phyloP scores from a whole-genome alignment of 2,329 filamentous ascomycete species.

The Cladosporium sp. region DNA sequence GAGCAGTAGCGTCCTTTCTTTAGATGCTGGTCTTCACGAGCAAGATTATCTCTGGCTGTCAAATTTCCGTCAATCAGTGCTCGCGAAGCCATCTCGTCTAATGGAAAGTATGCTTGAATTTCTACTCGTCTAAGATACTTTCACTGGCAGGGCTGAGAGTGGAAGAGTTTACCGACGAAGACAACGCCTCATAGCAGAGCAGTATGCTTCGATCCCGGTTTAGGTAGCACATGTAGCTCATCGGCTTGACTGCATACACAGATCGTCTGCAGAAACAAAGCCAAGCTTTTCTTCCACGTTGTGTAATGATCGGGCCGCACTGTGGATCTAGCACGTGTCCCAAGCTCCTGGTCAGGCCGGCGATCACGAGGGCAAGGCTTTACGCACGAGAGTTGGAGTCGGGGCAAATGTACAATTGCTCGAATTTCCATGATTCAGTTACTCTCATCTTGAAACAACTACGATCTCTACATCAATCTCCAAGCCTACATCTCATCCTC shows the following conservation, averaged over 20 bases:
- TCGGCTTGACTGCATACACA: neutral
- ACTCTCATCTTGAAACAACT: too few relatives aligned
- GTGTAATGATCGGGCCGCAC: neutral
- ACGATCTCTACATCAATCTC: neutral
- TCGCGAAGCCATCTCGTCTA: neutral
- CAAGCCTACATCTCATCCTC: neutral
- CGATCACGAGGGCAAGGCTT: neutral
- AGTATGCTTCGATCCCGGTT: neutral
- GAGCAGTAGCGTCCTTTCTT: neutral
- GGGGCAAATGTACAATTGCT: neutral
- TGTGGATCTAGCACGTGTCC: slow-evolving; percentile 1
- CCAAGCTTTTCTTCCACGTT: slow-evolving; percentile 5
- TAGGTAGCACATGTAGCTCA: too few relatives aligned
- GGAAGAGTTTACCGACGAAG: neutral
- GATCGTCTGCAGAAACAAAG: neutral
- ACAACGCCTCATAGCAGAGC: neutral
- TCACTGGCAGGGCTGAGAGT: neutral
- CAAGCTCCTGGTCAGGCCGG: neutral
- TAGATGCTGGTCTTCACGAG: neutral
- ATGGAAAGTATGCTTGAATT: neutral
- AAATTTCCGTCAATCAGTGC: slow-evolving; percentile 4
- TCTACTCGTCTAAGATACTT: too few relatives aligned
- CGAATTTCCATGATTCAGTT: neutral
- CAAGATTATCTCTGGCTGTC: neutral
- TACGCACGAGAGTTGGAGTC: neutral